Base-by-base conservation (phyloP, 208 protist species). In the Leishmania turanica region DNA sequence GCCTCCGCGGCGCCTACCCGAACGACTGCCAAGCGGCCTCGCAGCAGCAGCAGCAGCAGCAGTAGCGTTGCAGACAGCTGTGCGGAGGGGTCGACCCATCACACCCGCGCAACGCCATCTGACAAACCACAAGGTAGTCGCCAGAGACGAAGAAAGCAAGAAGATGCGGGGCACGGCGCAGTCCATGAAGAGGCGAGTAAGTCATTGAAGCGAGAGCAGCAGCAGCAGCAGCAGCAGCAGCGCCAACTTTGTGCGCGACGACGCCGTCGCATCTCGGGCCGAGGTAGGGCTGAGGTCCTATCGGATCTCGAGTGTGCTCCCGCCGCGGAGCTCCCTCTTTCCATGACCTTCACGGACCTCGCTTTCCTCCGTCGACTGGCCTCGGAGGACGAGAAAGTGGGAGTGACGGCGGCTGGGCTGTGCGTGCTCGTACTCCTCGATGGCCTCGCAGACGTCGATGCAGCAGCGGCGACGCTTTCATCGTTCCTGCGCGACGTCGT, bases 401-500 rank as follows among this genome's bases (percentile, higher is more conserved):
- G 42, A 47, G 45, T 42, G 1, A 15, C 42, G 15, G 83, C 62
- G 9, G 62, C 78, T 13, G 31, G 56, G 13, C 24, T 84, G 13
- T 75, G 84, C 47, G 84, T 87, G 51, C 49, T 31, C 51, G 53
- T 87, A 40, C 76, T 84, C 45, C 6, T 81, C 31, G 79, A 83
- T 56, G 80, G 54, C 13, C 54, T 37, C 27, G 69, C 31, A 9
- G 74, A 65, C 58, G 81, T 24, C 11, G 45, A 37, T 62, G 31
- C 47, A 13, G 13, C 62, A 6, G 31, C 60, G 45, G 60, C 42
- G 6, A 27, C 77, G 24, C 51, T 40, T 31, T 19, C 42, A 27
- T 34, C 78, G 17, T 84, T 95, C 42, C 71, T 91, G 31, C 65
- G 73, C 24, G 92, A 95, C 75, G 90, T 95, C 2, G 82, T 93